Base-by-base conservation (phyloP, 1,284 basidiomycete genomes). In the Leccinum subspadiceum region DNA sequence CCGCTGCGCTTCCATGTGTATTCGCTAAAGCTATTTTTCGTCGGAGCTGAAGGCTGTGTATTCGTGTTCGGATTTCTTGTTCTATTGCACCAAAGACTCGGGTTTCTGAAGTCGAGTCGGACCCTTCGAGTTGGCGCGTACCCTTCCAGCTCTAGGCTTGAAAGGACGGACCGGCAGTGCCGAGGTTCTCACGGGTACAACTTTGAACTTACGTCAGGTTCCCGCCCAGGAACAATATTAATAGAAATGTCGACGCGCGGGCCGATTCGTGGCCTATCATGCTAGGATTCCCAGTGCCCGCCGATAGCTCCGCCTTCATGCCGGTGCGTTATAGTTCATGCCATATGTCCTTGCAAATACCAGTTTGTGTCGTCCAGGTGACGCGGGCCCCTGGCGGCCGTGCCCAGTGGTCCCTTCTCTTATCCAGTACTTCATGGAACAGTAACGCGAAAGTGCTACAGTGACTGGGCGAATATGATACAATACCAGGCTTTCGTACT, bases 401-500 rank as follows among this genome's bases (percentile, higher is more conserved):
- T 46, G 6, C 20, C 6, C 37, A 37, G 15, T 37, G 35, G 15
- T 44, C n/a, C n/a, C 41, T 17, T 12, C 44, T 17, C 41, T 20
- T 17, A 44, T 3, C 17, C n/a, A 33, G 31, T 44, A 10, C 41
- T 20, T 46, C 17, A 46, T 46, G 17, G 44, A 46, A 3, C 12
- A 4, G 4, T 46, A 13, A 46, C 12, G 17, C 41, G 41, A 44
- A 6, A 20, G 10, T 44, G 41, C 41, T 17, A 44, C 41, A 59
- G 12, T 8, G 7, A 5, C 10, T 39, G 10, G n/a, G 44, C 44
- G 48, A 56, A 46, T 37, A 13, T 52, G 22, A 57, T 61, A 56
- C 68, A 55, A 53, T 8, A 13, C 46, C 22, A 46, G 8, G 46
- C 33, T 39, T 56, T 41, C 26, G 12, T 56, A 69, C 12, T 54